Conservation (phyloP, 331 rosid species). For the Erythrophleum ivorense region DNA sequence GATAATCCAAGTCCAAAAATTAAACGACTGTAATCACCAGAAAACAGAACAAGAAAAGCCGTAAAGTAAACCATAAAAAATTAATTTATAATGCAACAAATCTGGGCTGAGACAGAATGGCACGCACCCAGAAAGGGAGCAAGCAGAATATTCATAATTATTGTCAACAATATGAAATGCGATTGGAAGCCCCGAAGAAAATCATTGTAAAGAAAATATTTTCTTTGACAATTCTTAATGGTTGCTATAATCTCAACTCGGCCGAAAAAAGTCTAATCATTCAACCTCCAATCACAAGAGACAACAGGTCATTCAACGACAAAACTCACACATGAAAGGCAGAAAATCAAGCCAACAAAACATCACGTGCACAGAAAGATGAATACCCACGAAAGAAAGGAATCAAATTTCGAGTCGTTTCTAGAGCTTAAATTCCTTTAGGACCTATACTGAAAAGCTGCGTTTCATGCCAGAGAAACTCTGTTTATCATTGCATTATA, state of each 20-base stretch:
- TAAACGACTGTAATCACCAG: neutral
- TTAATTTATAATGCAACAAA: neutral
- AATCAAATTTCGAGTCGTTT: neutral
- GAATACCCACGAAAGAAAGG: slow-evolving; percentile 11
- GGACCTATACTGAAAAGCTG: neutral
- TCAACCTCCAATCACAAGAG: neutral
- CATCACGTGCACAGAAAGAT: slow-evolving; percentile 15
- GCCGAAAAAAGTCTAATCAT: neutral
- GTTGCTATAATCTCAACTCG: neutral
- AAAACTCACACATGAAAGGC: neutral
- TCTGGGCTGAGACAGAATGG: neutral
- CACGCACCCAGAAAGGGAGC: slow-evolving; percentile 4
- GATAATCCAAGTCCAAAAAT: no score
- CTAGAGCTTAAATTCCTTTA: neutral
- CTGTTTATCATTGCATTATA: neutral
- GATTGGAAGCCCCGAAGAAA: neutral
- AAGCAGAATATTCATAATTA: neutral
- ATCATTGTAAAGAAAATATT: slow-evolving; percentile 2
- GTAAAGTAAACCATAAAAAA: neutral
- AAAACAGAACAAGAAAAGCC: neutral
- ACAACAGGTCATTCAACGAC: slow-evolving; percentile 14
- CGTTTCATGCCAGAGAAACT: neutral
- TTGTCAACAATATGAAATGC: neutral
- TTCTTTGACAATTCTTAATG: neutral
- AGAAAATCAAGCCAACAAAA: neutral